Base-by-base conservation (phyloP, 1,284 basidiomycete genomes). In the Cryptococcus neoformans region DNA sequence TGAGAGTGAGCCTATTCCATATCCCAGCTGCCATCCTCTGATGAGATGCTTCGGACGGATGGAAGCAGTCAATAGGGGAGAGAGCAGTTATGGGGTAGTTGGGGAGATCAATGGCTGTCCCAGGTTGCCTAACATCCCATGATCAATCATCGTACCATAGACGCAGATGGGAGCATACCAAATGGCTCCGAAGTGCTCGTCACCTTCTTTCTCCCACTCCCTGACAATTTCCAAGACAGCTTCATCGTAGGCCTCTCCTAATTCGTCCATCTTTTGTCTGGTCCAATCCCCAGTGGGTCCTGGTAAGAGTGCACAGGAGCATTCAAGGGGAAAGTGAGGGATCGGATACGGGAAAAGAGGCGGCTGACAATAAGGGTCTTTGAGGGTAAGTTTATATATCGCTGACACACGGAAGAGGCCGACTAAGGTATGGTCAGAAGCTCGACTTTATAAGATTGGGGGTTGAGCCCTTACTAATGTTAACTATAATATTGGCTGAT, bases 21-120 rank as follows among this genome's bases (percentile, higher is more conserved):
- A 78, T 52, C 0, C 75, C 76, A 1, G 73, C 71, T 4, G 75
- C 76, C 12, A 79, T 67, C 0, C 76, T 59, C 49, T 68, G 63
- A 56, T 79, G 78, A 0, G 71, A 72, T 28, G 63, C 64, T 16
- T 66, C 69, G 11, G 71, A 73, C 4, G 78, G 78, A 50, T 78
- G 78, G 62, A 78, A 79, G 59, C 76, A 79, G 58, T 79, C 78
- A 6, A 73, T 62, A n/a, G 67, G 65, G 7, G 70, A 74, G 5
- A 79, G 59, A 2, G 76, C 74, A 44, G 72, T 64, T 16, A 76
- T 69, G 3, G 78, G 78, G 51, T 72, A 78, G 40, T 67, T 57
- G 4, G 60, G 66, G 4, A 78, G 64, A 44, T 77, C 74, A 35
- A 79, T 61, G 6, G 63, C 68, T 5, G 66, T 56, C 6, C 70